Base-by-base conservation (phyloP, 441 rosid species). In the Pelargonium cotyledonis region DNA sequence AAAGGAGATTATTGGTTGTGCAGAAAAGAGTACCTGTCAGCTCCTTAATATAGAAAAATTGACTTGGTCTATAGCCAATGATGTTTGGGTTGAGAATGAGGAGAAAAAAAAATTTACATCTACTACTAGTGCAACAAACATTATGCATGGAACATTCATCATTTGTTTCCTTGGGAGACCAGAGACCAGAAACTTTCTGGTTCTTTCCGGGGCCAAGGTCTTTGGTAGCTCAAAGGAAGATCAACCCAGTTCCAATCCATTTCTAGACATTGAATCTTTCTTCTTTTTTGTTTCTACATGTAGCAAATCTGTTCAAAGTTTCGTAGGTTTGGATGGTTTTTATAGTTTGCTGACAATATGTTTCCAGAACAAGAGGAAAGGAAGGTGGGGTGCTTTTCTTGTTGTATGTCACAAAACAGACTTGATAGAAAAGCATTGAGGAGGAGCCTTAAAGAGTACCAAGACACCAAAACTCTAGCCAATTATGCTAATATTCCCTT, bases 401-500 rank as follows among this genome's bases (percentile, higher is more conserved):
- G 94, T 73, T 90, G 96, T 77, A 47, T 76, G 73, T 78, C 90
- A 6, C 61, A 82, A 29, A 81, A 78, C 40, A 82, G 12, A 78
- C 41, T 68, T 5, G 72, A 68, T 73, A 83, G 80, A 78, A 90
- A 72, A 77, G 79, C 92, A 61, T 79, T 84, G 38, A 83, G 81
- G 73, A 84, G 83, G 76, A 82, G 88, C 86, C 78, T 80, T 57
- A 87, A 82, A 75, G 85, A 82, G 35, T 80, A 80, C 74, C 80
- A 72, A 40, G 91, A 83, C 65, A 81, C 86, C 3, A 93, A 80
- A 76, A 72, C 74, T 70, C 60, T 88, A 35, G 77, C 88, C 71
- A 71, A 83, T 0, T 88, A 87, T 72, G 89, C 93, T n/a, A 86
- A 86, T 76, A 81, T 91, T 78, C 87, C 98, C 72, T 86, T 88